Evolutionary conservation across 179 eudicot genomes (phyloP).

Genomic region (Silene noctiflora): DNA sequence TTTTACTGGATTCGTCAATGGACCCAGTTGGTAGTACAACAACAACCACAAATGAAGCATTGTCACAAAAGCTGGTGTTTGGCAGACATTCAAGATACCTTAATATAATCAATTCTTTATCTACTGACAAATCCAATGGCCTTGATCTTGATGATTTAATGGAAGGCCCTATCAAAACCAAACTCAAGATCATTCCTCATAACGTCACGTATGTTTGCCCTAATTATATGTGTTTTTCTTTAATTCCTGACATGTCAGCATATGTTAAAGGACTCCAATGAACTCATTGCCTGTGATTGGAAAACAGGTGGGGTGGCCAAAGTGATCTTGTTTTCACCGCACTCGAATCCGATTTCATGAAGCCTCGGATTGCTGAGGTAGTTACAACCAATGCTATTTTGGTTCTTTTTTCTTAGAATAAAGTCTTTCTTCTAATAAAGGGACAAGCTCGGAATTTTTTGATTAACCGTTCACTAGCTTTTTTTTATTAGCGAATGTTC

Average conservation of each 20-base stretch:
- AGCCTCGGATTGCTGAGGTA: constrained; percentile 80
- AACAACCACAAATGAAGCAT: constrained; percentile 14
- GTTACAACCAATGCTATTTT: background rate
- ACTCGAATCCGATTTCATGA: constrained; percentile 74
- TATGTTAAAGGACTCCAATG: too few relatives aligned
- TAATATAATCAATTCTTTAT: constrained; percentile 18
- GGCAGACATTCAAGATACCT: constrained; percentile 57
- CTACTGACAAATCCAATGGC: constrained; percentile 25
- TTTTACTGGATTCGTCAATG: constrained; percentile 51
- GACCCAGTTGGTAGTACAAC: constrained; percentile 48
- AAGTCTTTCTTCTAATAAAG: too few relatives aligned
- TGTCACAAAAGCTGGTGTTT: constrained; percentile 33
- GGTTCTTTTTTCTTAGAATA: too few relatives aligned
- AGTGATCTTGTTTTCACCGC: constrained; percentile 51
- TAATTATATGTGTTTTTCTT: too few relatives aligned
- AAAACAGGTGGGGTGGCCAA: constrained; percentile 74
- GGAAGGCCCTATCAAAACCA: constrained; percentile 63
- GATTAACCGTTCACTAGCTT: too few relatives aligned
- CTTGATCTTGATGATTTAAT: constrained; percentile 45
- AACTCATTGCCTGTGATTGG: background rate
- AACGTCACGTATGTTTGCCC: constrained; percentile 47
- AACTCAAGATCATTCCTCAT: constrained; percentile 65
- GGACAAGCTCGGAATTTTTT: too few relatives aligned
- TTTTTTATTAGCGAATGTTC: too few relatives aligned
- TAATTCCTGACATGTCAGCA: too few relatives aligned